Percentiles rank a stretch among this genome's conserved stretches.
phyloP scores from a whole-genome alignment of 2,329 filamentous ascomycete species.

The Aspergillus pseudoviridinutans region DNA sequence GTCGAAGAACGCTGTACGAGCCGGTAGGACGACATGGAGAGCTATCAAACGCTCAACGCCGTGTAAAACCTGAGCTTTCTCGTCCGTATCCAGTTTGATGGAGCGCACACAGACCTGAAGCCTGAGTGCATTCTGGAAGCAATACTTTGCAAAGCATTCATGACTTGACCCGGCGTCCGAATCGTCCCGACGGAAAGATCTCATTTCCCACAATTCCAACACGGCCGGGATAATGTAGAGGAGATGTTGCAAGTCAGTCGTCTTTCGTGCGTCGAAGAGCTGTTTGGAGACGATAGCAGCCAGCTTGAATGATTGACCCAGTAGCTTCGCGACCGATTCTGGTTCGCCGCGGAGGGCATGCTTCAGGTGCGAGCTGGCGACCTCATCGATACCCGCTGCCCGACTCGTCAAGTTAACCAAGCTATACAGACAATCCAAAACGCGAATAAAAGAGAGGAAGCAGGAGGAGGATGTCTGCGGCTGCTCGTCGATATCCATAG shows the following conservation, averaged over 20 bases:
- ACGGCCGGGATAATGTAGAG: conserved; percentile 31
- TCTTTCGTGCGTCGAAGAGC: conserved; percentile 25
- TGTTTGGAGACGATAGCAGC: conserved; percentile 29
- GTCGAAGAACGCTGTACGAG: conserved; percentile 35
- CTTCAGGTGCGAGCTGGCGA: conserved; percentile 38
- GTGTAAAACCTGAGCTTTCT: conserved; percentile 28
- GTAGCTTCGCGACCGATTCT: conserved; percentile 29
- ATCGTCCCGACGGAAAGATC: conserved; percentile 31
- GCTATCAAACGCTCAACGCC: conserved; percentile 36
- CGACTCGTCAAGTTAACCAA: conserved; percentile 26
- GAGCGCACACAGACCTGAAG: conserved; percentile 27
- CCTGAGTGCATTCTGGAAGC: conserved; percentile 33
- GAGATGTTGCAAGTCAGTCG: conserved; percentile 31
- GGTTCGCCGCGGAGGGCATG: conserved; percentile 37
- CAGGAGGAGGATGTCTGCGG: conserved; percentile 28
- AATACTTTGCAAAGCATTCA: conserved; percentile 30
- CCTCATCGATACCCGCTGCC: conserved; percentile 23
- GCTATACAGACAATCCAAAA: conserved; percentile 33
- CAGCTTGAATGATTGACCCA: conserved; percentile 34
- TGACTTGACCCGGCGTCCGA: conserved; percentile 32
- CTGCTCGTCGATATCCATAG: conserved; percentile 29
- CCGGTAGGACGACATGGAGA: conserved; percentile 40
- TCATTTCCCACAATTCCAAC: conserved; percentile 37
- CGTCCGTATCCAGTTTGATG: conserved; percentile 27
- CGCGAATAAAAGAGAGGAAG: conserved; percentile 31